Base-by-base conservation (phyloP, 2,329 filamentous ascomycete species). In the Aspergillus eucalypticola region DNA sequence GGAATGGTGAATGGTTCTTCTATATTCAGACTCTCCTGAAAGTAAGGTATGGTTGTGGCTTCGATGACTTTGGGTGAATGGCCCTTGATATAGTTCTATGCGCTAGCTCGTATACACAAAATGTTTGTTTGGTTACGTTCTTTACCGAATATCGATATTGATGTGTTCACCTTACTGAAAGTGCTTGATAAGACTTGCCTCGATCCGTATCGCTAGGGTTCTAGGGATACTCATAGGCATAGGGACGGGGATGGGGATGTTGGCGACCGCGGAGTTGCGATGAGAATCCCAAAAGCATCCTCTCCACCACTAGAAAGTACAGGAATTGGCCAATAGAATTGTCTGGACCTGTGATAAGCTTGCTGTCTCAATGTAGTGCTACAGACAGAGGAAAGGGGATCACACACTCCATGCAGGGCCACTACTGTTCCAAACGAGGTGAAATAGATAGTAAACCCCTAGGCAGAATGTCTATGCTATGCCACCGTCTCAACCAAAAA, bases 331-430 rank as follows among this genome's bases (percentile, higher is more conserved):
- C 58, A 60, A 63, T 59, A 41, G 27, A 44, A 23, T 44, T 15
- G 32, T 11, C 13, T 38, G 25, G 23, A 19, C 39, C 13, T 25
- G 21, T 48, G 54, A 63, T 63, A 63, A 63, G 58, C 60, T 63
- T 57, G 60, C 60, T 52, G 52, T 54, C 42, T 49, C 44, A 56
- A 25, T 25, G 25, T 29, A 38, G 49, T 29, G 15, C 15, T 13
- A 27, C 52, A 41, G 38, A 17, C 8, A 53, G 19, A 42, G 32
- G 3, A 39, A 35, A 35, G 5, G 11, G 32, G 32, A 15, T 35
- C 32, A 35, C 8, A 11, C 4, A 35, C 32, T 13, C 39, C 17
- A 44, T 19, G 41, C 17, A 15, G 13, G 15, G 10, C 8, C 29
- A 11, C 29, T 32, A 32, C 7, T 27, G 25, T 2, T 27, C 25